Evolutionary conservation across 2,329 filamentous ascomycete species (phyloP), one percentile per base, ranked within the genome.

Genomic region (Paramyrothecium roridum): DNA sequence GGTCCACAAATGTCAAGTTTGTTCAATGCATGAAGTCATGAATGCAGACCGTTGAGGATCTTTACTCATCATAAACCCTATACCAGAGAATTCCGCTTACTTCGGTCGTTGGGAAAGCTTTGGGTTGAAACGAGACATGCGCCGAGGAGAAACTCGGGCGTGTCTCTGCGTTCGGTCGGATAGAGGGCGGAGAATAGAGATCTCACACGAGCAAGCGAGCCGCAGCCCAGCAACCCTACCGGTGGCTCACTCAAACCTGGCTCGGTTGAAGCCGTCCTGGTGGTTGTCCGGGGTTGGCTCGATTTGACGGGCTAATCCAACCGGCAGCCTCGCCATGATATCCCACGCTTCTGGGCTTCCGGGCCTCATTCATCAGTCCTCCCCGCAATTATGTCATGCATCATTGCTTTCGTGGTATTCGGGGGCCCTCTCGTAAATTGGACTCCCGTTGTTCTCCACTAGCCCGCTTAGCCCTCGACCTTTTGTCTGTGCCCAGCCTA

Each of bases 311-410:
- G 49, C 49, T 51, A 40, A 37, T 51, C 49, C 40, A 51, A 22
- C 49, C 49, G 40, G 33, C n/a, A 22, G 49, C 30, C 19, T 40
- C 49, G 49, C 30, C n/a, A 51, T 20, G 26, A 43, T 51, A 51
- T 51, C 49, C 49, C 49, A 40, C 49, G 26, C 49, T 40, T 21
- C 12, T 51, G 30, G 30, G 33, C 30, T 30, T 51, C 49, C 49
- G n/a, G 49, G 49, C 49, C 30, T 51, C 57, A 59, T 56, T 59
- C 57, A 54, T 50, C 51, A 54, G 58, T 54, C 52, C 63, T 67
- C 70, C 67, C 67, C 70, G 70, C 69, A 75, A 76, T 76, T 76
- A 76, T 77, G 73, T 75, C 74, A 76, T 76, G 74, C 73, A 70
- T 70, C 69, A 66, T 66, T 62, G 63, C 57, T 66, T 64, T 67